Evolutionary conservation across 805 yeast species (phyloP), one percentile per base, ranked within the genome.

Genomic region (Starmerella kuoi): DNA sequence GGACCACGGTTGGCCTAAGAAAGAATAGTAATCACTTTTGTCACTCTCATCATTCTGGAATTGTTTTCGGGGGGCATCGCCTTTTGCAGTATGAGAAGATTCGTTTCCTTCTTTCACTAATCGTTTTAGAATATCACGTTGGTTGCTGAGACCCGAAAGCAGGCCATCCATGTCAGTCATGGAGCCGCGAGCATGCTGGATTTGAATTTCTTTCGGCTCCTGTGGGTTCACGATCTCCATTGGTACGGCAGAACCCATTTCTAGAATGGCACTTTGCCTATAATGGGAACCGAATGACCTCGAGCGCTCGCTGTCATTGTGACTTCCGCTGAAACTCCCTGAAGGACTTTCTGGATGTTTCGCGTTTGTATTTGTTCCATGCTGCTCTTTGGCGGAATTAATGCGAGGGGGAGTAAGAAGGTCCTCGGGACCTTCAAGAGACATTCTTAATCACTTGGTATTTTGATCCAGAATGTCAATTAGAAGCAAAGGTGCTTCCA

Each of bases 171-270:
- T 25, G 9, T 14, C 28, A 9, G 14, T 11, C 14, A 9, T 14
- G 9, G 28, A 25, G 9, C 12, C 9, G 14, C 28, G 28, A 9
- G 28, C 12, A 9, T 14, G 9, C 14, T 14, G 28, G 28, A 51
- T 49, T 35, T 45, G 47, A 11, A 50, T 44, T 33, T 50, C 52
- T 9, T 44, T 42, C 15, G 49, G 46, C n/a, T 37, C 44, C 12
- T 45, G 41, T 8, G 43, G 35, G 14, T 15, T 11, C 12, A 28
- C 21, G 17, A 37, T 26, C 37, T 41, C 49, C 36, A 50, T 25
- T 14, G 53, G 52, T 9, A 50, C 40, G 19, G 50, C 51, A 14
- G 46, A 41, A 18, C 52, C 55, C 21, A 46, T 45, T 27, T 47
- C 55, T 12, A 52, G 31, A 2, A 50, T 38, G n/a, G 47, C 46